phyloP scores from a whole-genome alignment of 2,329 filamentous ascomycete species.

The Chrysoporthe austroafricana region DNA sequence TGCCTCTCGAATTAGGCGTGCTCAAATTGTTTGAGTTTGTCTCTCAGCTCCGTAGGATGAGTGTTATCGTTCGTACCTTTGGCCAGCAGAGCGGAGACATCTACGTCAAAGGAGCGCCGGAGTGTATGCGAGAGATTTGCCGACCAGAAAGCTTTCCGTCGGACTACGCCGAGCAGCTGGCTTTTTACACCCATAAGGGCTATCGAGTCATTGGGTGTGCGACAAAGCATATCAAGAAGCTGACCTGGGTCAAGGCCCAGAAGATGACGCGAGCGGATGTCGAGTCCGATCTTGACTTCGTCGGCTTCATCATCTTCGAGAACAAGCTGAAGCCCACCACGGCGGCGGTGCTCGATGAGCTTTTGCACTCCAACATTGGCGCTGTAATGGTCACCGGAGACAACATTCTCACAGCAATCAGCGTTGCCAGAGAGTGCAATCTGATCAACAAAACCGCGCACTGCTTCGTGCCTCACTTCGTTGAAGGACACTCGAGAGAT shows the following conservation, averaged over 20 bases:
- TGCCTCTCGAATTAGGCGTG: conserved; percentile 81
- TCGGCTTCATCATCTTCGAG: conserved; percentile 97
- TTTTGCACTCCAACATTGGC: conserved; percentile 81
- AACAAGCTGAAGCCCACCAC: conserved; percentile 96
- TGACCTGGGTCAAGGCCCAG: conserved; percentile 93
- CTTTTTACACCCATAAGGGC: conserved; percentile 91
- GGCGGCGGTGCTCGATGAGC: conserved; percentile 77
- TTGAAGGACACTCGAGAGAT: conserved; percentile 75
- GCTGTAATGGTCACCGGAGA: conserved; percentile 97
- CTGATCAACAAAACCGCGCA: conserved; percentile 80
- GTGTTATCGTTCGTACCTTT: conserved; percentile 88
- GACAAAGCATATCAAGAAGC: conserved; percentile 81
- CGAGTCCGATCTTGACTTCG: conserved; percentile 82
- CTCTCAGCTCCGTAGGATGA: conserved; percentile 87
- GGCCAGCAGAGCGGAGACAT: conserved; percentile 82
- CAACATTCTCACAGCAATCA: conserved; percentile 96
- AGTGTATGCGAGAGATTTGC: conserved; percentile 96
- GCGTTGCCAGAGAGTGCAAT: conserved; percentile 87
- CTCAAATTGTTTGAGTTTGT: conserved; percentile 93
- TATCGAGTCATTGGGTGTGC: conserved; percentile 97
- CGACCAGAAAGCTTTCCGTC: conserved; percentile 78
- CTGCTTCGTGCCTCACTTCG: conserved; percentile 91
- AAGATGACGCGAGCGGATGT: conserved; percentile 89
- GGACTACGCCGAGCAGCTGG: conserved; percentile 88
- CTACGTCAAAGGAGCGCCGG: conserved; percentile 95